Evolutionary conservation across 345 rosid species (phyloP).

Genomic region (Aurinia saxatilis): DNA sequence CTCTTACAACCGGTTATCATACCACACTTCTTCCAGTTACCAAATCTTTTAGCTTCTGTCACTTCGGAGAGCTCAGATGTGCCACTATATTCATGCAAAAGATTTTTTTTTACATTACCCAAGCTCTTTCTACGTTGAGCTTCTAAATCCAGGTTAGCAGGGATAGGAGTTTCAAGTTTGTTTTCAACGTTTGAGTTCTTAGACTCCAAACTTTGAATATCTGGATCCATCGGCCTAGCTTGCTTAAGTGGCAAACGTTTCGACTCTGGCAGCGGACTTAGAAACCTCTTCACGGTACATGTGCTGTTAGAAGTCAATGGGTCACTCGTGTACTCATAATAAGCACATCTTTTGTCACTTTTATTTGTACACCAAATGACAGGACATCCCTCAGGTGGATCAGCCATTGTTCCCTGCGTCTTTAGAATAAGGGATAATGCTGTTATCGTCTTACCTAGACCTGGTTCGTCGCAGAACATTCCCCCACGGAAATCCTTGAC

Average conservation of each 20-base stretch:
- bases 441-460: slow-evolving; percentile 93
- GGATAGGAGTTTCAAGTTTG: slow-evolving; percentile 20
- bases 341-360: slow-evolving; percentile 61
- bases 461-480: slow-evolving; percentile 99
- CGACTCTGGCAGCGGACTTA: slow-evolving; percentile 26
- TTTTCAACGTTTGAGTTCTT: slow-evolving; percentile 26
- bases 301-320: slow-evolving; percentile 26
- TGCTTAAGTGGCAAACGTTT: slow-evolving; percentile 42
- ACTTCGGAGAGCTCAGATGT: slow-evolving; percentile 24
- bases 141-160: slow-evolving; percentile 26
- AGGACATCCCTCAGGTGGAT: slow-evolving; percentile 70
- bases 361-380: slow-evolving; percentile 65
- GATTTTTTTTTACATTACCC: slow-evolving; percentile 52
- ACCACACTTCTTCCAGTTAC: slow-evolving; percentile 30
- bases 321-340: slow-evolving; percentile 63
- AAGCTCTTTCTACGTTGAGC: slow-evolving; percentile 49
- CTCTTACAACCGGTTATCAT: slow-evolving; percentile 28
- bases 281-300: slow-evolving; percentile 36
- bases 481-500: slow-evolving; percentile 84
- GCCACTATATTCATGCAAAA: slow-evolving; percentile 40
- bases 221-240: slow-evolving; percentile 37
- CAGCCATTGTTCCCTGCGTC: slow-evolving; percentile 78
- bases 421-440: slow-evolving; percentile 84
- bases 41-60: slow-evolving; percentile 28
- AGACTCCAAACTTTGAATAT: slow-evolving; percentile 32